These are phyloP conservation scores for Carex kokanica DNA, from an alignment of 176 grass and related monocot species.

Conservation along the genomic window DNA sequence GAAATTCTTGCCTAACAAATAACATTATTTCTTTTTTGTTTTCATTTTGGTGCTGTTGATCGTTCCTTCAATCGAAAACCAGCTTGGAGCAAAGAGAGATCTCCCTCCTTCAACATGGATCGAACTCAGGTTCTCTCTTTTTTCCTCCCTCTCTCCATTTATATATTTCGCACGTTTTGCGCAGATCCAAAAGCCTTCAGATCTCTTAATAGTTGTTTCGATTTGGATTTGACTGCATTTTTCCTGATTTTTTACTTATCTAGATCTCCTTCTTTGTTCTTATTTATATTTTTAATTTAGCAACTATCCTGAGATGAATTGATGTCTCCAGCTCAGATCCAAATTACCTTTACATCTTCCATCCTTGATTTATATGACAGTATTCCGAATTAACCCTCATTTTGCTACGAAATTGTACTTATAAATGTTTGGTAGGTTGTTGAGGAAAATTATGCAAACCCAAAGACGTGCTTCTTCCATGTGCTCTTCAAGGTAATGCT, in stretches of 20 bases:
- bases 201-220: neutral
- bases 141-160: neutral
- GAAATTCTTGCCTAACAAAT: neutral
- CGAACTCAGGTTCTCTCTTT: slow-evolving; percentile 27
- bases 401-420: slow-evolving; percentile 3
- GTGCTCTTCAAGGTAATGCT: slow-evolving; percentile 83
- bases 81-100: slow-evolving; percentile 14
- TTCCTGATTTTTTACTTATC: neutral
- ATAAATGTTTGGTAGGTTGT: slow-evolving; percentile 32
- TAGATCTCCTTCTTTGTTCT: neutral
- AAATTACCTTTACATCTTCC: neutral
- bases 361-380: neutral
- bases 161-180: neutral
- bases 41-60: neutral
- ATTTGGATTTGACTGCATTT: slow-evolving; percentile 24
- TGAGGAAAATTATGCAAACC: slow-evolving; percentile 88
- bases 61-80: slow-evolving; percentile 16
- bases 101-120: slow-evolving; percentile 17
- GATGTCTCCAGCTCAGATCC: slow-evolving; percentile 16
- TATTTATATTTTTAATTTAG: neutral
- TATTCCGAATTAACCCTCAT: neutral
- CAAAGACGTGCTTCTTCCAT: slow-evolving; percentile 91
- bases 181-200: slow-evolving; percentile 2
- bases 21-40: neutral
- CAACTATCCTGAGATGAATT: neutral